These are phyloP conservation scores for Pyronema omphalodes DNA, from an alignment of 495 filamentous ascomycete species.

Conservation along the genomic window DNA sequence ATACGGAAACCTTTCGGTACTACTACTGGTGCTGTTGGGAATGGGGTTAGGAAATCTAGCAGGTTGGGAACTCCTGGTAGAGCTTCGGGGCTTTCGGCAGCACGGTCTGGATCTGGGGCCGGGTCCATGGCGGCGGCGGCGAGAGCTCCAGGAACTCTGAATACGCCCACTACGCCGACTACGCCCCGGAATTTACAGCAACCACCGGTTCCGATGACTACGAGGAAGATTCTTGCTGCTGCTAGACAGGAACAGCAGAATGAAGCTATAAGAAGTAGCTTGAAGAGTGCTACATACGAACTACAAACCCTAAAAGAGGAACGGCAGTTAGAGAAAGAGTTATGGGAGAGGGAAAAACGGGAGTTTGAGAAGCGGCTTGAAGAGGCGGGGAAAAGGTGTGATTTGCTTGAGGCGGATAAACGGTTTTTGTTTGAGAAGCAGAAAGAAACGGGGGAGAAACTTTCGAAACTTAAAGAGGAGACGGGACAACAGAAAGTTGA, in stretches of 20 bases:
- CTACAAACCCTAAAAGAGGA: slow-evolving; percentile 56
- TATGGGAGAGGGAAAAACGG: slow-evolving; percentile 66
- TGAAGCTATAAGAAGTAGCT: slow-evolving; percentile 47
- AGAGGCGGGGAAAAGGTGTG: slow-evolving; percentile 62
- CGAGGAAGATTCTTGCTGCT: too few relatives aligned
- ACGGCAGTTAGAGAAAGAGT: slow-evolving; percentile 53
- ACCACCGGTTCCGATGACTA: too few relatives aligned
- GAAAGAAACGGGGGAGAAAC: slow-evolving; percentile 49
- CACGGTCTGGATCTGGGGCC: too few relatives aligned
- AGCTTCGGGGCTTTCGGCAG: too few relatives aligned
- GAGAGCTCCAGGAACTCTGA: too few relatives aligned
- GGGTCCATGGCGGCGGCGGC: too few relatives aligned
- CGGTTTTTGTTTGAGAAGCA: slow-evolving; percentile 49
- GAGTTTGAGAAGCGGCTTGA: slow-evolving; percentile 57
- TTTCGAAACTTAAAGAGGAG: slow-evolving; percentile 49
- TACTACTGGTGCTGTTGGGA: too few relatives aligned
- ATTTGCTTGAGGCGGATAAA: slow-evolving; percentile 47
- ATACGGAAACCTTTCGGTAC: too few relatives aligned
- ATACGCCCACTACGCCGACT: too few relatives aligned
- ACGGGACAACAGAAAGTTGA: slow-evolving; percentile 20
- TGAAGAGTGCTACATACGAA: slow-evolving; percentile 52
- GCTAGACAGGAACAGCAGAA: slow-evolving; percentile 27
- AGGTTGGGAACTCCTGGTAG: too few relatives aligned
- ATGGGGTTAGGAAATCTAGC: too few relatives aligned
- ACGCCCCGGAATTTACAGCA: too few relatives aligned